Conservation (phyloP, 306 rosid species). For the Vicia villosa region DNA sequence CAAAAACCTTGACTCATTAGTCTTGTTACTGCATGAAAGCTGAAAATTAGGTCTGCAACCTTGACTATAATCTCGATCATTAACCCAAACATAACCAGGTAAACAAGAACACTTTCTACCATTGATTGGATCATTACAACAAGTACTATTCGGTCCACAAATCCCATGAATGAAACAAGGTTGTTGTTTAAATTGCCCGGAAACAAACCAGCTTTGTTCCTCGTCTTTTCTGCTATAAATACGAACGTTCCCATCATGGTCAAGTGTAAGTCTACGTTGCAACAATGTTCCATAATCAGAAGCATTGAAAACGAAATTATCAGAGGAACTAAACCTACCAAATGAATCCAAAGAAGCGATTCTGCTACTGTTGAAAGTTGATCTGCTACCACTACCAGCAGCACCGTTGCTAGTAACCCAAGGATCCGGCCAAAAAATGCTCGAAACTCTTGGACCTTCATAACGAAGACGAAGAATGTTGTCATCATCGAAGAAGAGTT, state of each 20-base stretch:
- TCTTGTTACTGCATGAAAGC: slow-evolving; percentile 1
- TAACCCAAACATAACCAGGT: slow-evolving; percentile 3
- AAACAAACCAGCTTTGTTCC: neutral
- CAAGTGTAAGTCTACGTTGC: neutral
- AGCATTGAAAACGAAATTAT: neutral
- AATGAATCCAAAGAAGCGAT: neutral
- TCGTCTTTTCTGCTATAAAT: neutral
- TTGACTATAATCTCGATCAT: neutral
- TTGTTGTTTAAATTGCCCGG: neutral
- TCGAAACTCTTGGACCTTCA: slow-evolving; percentile 6
- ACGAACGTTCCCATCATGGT: slow-evolving; percentile 29
- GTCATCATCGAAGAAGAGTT: slow-evolving; percentile 1
- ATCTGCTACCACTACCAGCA: slow-evolving; percentile 20
- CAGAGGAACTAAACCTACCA: slow-evolving; percentile 4
- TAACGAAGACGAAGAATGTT: slow-evolving; percentile 14
- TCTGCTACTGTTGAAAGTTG: slow-evolving; percentile 10
- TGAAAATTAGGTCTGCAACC: slow-evolving; percentile 32
- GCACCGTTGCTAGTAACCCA: neutral
- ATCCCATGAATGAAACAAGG: slow-evolving; percentile 19
- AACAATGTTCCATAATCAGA: slow-evolving; percentile 8
- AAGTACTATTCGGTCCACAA: slow-evolving; percentile 30
- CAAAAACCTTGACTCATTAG: slow-evolving; percentile 16
- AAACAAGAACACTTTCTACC: slow-evolving; percentile 28
- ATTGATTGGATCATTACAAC: neutral
- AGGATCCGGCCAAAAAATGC: slow-evolving; percentile 23